Conservation (phyloP, 1,139 yeast genomes). For the Hanseniaspora gamundiae region DNA sequence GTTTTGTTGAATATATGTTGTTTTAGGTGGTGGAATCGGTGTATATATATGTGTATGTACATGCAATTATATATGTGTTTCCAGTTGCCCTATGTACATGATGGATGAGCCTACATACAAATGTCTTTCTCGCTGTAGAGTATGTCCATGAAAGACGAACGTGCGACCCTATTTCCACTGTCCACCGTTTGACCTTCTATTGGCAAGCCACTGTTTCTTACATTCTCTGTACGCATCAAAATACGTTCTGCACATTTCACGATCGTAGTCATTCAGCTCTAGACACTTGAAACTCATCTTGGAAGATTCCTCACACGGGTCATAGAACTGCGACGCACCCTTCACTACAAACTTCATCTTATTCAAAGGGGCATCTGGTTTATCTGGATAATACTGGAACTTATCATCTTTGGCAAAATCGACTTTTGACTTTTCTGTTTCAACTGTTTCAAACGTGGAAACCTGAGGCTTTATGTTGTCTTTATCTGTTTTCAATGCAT, state of each 20-base stretch:
- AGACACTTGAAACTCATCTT: slow-evolving; percentile 78
- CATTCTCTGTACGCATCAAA: slow-evolving; percentile 91
- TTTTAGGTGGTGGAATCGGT: no score
- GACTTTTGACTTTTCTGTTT: neutral
- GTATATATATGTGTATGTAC: no score
- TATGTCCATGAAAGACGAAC: neutral
- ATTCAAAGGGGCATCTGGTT: slow-evolving; percentile 30
- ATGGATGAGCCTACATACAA: neutral
- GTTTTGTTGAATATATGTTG: no score
- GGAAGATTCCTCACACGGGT: slow-evolving; percentile 86
- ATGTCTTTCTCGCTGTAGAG: neutral
- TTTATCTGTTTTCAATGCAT: no score
- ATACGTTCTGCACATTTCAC: slow-evolving; percentile 67
- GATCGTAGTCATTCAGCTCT: slow-evolving; percentile 63
- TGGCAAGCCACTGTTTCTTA: slow-evolving; percentile 57
- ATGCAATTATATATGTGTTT: no score
- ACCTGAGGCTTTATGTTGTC: neutral
- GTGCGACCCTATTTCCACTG: slow-evolving; percentile 3
- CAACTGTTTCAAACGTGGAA: neutral
- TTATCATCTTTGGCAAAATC: slow-evolving; percentile 12
- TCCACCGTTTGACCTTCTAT: slow-evolving; percentile 27
- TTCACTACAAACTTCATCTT: slow-evolving; percentile 33
- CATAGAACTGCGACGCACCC: slow-evolving; percentile 74
- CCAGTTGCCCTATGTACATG: no score
- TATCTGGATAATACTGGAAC: slow-evolving; percentile 69